Percentiles rank a stretch among this genome's conserved stretches.
Evolutionary conservation across 257 asterid species (phyloP).

Genomic region (Solanum chmielewskii): DNA sequence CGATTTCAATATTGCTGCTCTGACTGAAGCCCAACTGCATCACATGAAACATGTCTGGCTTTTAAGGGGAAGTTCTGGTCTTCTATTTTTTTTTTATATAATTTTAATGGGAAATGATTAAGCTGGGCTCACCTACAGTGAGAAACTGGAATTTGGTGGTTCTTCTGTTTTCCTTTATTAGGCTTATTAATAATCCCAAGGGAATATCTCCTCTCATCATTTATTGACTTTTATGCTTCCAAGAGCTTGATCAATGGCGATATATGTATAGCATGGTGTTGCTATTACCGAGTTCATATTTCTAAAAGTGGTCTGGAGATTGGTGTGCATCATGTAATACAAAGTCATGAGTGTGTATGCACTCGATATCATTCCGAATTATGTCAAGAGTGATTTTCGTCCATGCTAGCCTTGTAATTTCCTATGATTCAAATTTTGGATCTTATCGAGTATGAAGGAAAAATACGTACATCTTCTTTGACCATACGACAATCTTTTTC

Average conservation of each 20-base stretch:
- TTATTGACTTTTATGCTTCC: background rate
- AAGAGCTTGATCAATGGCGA: background rate
- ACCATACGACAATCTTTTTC: background rate
- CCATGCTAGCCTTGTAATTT: background rate
- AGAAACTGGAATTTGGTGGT: background rate
- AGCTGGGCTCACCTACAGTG: background rate
- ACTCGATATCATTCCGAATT: background rate
- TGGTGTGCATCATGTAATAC: background rate
- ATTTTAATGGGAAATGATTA: background rate
- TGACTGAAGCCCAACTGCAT: background rate
- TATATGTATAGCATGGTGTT: background rate
- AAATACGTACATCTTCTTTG: background rate
- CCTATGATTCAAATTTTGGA: background rate
- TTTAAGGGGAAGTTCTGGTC: background rate
- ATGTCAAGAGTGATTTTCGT: background rate
- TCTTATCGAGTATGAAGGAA: background rate
- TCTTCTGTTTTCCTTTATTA: background rate
- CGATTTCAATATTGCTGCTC: background rate
- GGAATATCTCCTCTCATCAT: background rate
- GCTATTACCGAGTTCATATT: background rate
- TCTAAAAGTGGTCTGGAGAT: background rate
- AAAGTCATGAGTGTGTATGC: background rate
- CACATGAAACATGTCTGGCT: background rate
- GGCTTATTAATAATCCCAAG: background rate
- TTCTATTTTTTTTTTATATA: background rate